Evolutionary conservation across 1,284 basidiomycete species (phyloP).

Genomic region (Trichosporon asahii): DNA sequence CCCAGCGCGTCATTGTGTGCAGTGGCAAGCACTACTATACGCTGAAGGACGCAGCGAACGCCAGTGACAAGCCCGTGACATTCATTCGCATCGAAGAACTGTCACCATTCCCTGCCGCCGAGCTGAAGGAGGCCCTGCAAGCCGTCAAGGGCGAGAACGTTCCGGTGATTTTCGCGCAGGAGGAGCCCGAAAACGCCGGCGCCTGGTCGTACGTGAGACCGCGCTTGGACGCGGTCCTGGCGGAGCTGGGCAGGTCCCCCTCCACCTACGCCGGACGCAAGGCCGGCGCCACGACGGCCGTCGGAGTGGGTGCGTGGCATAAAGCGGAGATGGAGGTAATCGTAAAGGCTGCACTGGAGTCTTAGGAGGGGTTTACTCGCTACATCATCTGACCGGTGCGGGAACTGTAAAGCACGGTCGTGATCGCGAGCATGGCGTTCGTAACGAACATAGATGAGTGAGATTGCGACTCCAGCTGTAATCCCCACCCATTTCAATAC

Average conservation of each 20-base stretch:
- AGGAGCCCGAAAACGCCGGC: constrained; percentile 83
- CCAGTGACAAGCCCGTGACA: neutral
- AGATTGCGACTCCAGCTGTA: neutral
- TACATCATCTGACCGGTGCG: too few relatives aligned
- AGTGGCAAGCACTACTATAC: constrained; percentile 86
- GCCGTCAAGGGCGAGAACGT: constrained; percentile 49
- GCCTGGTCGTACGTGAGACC: constrained; percentile 65
- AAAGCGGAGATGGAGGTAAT: constrained; percentile 63
- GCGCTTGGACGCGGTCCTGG: constrained; percentile 60
- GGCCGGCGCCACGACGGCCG: constrained; percentile 69
- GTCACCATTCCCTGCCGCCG: constrained; percentile 73
- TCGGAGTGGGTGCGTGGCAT: constrained; percentile 71
- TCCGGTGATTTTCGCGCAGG: constrained; percentile 68
- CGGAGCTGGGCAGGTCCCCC: constrained; percentile 33
- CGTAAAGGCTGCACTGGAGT: constrained; percentile 55
- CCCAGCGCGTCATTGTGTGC: constrained; percentile 52
- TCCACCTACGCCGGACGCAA: constrained; percentile 64
- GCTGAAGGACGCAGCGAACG: constrained; percentile 66
- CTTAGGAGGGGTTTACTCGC: too few relatives aligned
- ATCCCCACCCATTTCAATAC: neutral
- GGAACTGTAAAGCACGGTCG: neutral
- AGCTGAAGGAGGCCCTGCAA: constrained; percentile 56
- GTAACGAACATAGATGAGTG: neutral
- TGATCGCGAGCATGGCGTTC: neutral
- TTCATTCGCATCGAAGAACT: constrained; percentile 79